Evolutionary conservation across 2,329 filamentous ascomycete genomes (phyloP), one percentile per base, ranked within the genome.

Genomic region (Rutstroemia sydowiana): DNA sequence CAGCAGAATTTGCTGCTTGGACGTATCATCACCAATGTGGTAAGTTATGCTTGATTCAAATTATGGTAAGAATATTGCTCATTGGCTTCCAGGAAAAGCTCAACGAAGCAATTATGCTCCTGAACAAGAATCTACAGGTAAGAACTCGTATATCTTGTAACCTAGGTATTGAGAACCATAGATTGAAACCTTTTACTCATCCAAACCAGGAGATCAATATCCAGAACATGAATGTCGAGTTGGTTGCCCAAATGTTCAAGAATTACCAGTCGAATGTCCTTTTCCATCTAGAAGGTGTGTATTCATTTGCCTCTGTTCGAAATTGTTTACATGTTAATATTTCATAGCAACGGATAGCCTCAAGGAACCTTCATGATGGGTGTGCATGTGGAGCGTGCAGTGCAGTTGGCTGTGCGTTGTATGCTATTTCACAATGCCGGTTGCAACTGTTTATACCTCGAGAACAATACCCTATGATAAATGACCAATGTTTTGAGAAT

Each of bases 211-310:
- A 97, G 61, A 96, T 97, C 76, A 97, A 97, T 66, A 85, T 96
- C 51, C 88, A 95, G 65, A 98, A 97, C 69, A 96, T 97, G 90
- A 95, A 98, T 66, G 89, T 96, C 32, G 93, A 97, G 72, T 78
- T 97, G 2, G 93, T 97, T 5, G 91, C 92, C 1, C 92, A 97
- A 67, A 98, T 98, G 93, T 98, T 97, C 76, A 96, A 97, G 74
- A 98, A 97, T 71, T 98, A 98, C 68, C 91, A 96, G 69, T 95
- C 90, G 10, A 98, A 97, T 63, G 92, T 97, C 13, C 74, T 97
- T 5, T 97, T 98, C 68, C 93, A 98, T 64, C 77, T 98, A 5
- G 93, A 97, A 82, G 93, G 93, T 95, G 75, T 16, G n/a, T 11
- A 16, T n/a, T n/a, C 3, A 8, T 13, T 3, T 20, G 23, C 45